These are phyloP conservation scores for Hemileccinum rubropunctum DNA, from an alignment of 768 basidiomycete genomes.

Conservation along the genomic window DNA sequence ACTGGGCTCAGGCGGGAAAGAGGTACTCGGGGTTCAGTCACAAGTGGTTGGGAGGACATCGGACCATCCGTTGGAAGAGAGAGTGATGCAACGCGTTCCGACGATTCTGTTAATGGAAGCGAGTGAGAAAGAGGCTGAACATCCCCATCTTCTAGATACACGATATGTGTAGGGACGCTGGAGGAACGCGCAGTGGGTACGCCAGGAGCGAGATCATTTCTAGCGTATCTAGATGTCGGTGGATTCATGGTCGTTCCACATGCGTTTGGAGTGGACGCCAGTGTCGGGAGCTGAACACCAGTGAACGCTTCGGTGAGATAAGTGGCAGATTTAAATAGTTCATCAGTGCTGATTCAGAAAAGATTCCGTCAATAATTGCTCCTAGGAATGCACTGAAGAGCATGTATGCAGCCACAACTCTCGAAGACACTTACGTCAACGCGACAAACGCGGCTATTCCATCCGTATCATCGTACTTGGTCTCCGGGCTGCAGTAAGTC, in stretches of 20 bases:
- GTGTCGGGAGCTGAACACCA: conserved; percentile 24
- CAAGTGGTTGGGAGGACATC: neutral
- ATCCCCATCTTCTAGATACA: conserved; percentile 10
- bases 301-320: conserved; percentile 69
- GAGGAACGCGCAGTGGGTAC: conserved; percentile 18
- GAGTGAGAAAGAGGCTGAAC: neutral
- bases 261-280: neutral
- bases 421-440: conserved; percentile 47
- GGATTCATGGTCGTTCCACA: neutral
- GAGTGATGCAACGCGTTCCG: neutral
- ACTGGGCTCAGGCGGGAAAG: neutral
- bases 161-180: conserved; percentile 20
- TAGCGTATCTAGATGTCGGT: neutral
- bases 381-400: neutral
- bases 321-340: conserved; percentile 72
- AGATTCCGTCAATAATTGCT: conserved; percentile 2
- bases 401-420: neutral
- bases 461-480: conserved; percentile 64
- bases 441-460: conserved; percentile 72
- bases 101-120: neutral
- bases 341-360: conserved; percentile 55
- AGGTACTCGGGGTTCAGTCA: neutral
- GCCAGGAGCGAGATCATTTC: neutral
- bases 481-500: conserved; percentile 43
- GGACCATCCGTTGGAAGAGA: neutral